Evolutionary conservation across 805 yeast genomes (phyloP), one percentile per base, ranked within the genome.

Genomic region (Pichia cephalocereana): DNA sequence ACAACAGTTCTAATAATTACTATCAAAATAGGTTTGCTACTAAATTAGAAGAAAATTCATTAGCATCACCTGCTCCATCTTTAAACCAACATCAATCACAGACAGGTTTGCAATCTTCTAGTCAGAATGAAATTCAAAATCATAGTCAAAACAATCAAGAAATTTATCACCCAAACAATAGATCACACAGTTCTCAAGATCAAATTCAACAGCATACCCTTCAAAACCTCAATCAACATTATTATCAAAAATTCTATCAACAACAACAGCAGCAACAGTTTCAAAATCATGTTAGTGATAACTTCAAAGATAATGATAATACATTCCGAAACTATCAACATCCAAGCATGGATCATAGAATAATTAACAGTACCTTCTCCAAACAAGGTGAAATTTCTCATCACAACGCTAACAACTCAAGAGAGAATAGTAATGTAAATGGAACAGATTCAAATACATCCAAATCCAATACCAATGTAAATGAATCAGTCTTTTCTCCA

Each of bases 251-350:
- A 15, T 48, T 44, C 5, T 17, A 41, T 14, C 45, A 42, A 23
- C 53, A 48, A 18, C 46, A 45, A 19, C 44, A 53, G 34, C 26
- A 23, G 6, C 55, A 52, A 27, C 41, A 39, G 31, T 52, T 47
- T 32, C 52, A 50, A 34, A 27, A 15, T 17, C 11, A 27, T 27
- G 14, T 30, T 14, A 31, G 30, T 12, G 19, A 6, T 6, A 31
- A 12, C 11, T 18, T 12, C 38, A 38, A 40, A 10, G 26, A 23
- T 23, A 23, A 23, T 23, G 26, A 30, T 12, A 30, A 6, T 11
- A 30, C 32, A 30, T 15, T 10, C 4, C 7, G 9, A 34, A 14
- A 10, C 37, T 8, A 34, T 15, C 37, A 34, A 34, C 26, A 23
- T 23, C 7, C 7, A 5, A 23, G 6, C 26, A 23, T 23, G 26